Conservation (phyloP, 2,329 filamentous ascomycete genomes). For the Stagonosporopsis rhizophila region DNA sequence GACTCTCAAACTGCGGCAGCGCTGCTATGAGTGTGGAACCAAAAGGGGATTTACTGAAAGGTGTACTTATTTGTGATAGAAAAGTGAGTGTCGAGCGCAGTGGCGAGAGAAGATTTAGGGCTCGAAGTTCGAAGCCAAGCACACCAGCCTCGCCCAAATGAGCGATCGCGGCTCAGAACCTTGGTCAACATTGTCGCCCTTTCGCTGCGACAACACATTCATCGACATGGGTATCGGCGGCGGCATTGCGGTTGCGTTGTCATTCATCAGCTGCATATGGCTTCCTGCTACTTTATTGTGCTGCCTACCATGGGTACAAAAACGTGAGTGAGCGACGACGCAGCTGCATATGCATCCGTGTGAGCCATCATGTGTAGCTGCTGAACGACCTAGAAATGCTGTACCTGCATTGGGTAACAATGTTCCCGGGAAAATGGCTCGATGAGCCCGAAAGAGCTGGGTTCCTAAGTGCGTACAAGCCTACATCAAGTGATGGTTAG, state of each 20-base stretch:
- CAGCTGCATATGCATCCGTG: background rate
- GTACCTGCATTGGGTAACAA: conserved; percentile 45
- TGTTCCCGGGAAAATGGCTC: conserved; percentile 47
- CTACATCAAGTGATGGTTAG: background rate
- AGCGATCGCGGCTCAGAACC: conserved; percentile 10
- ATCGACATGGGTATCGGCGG: conserved; percentile 15
- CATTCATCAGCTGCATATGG: conserved; percentile 44
- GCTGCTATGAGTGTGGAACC: background rate
- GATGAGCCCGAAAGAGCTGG: conserved; percentile 48
- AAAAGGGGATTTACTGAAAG: too few relatives aligned
- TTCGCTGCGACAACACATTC: conserved; percentile 11
- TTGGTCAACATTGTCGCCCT: background rate
- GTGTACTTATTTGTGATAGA: background rate
- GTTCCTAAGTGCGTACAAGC: conserved; percentile 40
- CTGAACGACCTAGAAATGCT: conserved; percentile 38
- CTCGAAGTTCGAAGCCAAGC: background rate
- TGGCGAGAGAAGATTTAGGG: background rate
- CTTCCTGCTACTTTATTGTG: conserved; percentile 44
- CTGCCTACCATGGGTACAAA: conserved; percentile 48
- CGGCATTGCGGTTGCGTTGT: conserved; percentile 24
- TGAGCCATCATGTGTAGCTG: background rate
- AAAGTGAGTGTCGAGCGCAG: background rate
- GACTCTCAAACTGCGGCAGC: background rate
- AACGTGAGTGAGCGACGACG: conserved; percentile 33
- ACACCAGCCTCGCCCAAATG: conserved; percentile 4